Evolutionary conservation across 2,329 filamentous ascomycete species (phyloP).

Genomic region (Ophiostoma australiae): DNA sequence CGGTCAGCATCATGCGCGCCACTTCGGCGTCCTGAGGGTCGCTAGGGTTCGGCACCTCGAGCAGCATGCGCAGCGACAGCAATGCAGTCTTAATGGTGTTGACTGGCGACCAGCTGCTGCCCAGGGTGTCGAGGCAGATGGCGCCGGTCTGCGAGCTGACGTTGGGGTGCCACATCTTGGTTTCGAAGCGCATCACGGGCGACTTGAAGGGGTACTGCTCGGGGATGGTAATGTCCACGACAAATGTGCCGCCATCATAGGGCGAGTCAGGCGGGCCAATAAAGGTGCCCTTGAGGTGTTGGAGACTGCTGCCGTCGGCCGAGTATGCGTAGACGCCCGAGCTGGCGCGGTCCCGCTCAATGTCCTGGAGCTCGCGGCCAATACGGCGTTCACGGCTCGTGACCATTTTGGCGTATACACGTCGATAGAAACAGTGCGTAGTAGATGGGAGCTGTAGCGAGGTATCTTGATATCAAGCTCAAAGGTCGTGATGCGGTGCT

Average conservation of each 20-base stretch:
- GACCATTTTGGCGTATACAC: constrained; percentile 38
- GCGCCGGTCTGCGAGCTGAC: constrained; percentile 91
- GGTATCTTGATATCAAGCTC: neutral
- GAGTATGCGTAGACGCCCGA: constrained; percentile 71
- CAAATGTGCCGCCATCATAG: constrained; percentile 79
- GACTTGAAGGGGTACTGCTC: constrained; percentile 89
- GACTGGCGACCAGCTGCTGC: constrained; percentile 87
- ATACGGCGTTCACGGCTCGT: constrained; percentile 56
- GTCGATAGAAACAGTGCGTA: neutral
- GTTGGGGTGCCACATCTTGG: constrained; percentile 96
- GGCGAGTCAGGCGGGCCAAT: constrained; percentile 85
- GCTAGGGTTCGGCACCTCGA: constrained; percentile 89
- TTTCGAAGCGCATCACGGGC: constrained; percentile 84
- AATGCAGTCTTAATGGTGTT: constrained; percentile 94
- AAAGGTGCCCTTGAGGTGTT: constrained; percentile 78
- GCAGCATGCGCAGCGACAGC: constrained; percentile 85
- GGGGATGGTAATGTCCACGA: constrained; percentile 82
- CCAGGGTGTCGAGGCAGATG: constrained; percentile 92
- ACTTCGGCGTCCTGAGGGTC: constrained; percentile 97
- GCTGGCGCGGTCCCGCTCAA: constrained; percentile 62
- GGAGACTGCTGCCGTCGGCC: constrained; percentile 57
- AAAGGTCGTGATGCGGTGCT: neutral
- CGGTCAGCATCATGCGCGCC: constrained; percentile 77
- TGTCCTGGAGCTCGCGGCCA: constrained; percentile 71
- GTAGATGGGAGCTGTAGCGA: neutral